Evolutionary conservation across 768 basidiomycete genomes (phyloP), one percentile per base, ranked within the genome.

Genomic region (Lactifluus pinguis): DNA sequence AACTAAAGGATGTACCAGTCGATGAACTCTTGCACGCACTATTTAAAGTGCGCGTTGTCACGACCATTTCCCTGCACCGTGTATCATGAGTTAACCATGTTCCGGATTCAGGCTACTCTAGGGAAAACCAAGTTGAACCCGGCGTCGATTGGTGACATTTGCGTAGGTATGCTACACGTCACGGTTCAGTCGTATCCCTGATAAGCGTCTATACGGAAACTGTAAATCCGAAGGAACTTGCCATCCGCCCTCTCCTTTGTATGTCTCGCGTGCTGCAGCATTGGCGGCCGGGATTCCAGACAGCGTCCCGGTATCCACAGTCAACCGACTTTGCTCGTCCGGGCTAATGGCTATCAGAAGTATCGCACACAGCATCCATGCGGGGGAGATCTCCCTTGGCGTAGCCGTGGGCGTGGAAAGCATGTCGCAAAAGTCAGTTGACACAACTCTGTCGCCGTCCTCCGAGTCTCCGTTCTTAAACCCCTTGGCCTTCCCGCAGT

Each of bases 261-360:
- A 87, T 70, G 76, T 90, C 47, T 92, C 93, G 9, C 79, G 93
- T 36, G 89, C 92, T 49, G 92, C 93, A 32, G 89, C 90, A 5
- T 78, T 95, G 45, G 84, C 89, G 38, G 92, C 93, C 30, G 94
- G 93, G 13, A 88, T 97, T 65, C 95, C 94, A 3, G 79, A 86
- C 57, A 76, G 85, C 64, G 86, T 92, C 14, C 88, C 95, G n/a
- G 80, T 98, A 63, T 89, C 89, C 21, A 87, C 89, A 11, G 84
- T 98, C 56, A 99, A 99, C 73, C 79, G 95, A 59, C 81, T 98
- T 53, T 99, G 95, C 73, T 90, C 93, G 2, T 95, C 93, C 0
- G 94, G 95, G 25, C 78, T 98, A 52, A 92, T 95, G 82, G 87
- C 95, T n/a, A 86, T 98, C 63, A 84, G 90, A 60, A 84, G 79